Evolutionary conservation across 2,329 filamentous ascomycete species (phyloP).

Genomic region (Raffaelea arxii): DNA sequence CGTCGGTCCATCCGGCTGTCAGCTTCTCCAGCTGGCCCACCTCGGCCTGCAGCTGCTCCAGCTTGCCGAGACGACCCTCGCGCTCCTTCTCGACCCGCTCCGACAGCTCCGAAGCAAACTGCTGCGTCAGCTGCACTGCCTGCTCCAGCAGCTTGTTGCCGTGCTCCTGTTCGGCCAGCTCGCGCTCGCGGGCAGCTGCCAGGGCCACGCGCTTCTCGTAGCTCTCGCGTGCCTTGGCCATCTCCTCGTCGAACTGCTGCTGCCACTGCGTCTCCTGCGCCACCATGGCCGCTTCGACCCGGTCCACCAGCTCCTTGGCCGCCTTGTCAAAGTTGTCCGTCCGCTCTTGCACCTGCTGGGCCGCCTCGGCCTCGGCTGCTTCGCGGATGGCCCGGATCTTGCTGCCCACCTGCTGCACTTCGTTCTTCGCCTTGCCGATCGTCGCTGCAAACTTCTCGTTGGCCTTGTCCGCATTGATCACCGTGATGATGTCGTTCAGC

Average conservation of each 20-base stretch:
- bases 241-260: conserved; percentile 78
- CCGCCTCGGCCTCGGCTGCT: conserved; percentile 58
- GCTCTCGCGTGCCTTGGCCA: conserved; percentile 63
- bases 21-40: conserved; percentile 81
- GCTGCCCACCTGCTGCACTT: conserved; percentile 66
- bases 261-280: conserved; percentile 76
- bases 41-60: conserved; percentile 66
- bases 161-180: conserved; percentile 73
- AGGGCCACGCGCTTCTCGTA: conserved; percentile 75
- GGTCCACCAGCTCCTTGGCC: conserved; percentile 75
- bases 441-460: conserved; percentile 67
- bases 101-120: conserved; percentile 71
- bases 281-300: conserved; percentile 76
- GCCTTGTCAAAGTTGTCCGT: conserved; percentile 73
- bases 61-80: conserved; percentile 73
- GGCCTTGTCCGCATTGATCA: conserved; percentile 79
- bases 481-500: conserved; percentile 90
- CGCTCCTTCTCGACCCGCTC: conserved; percentile 82
- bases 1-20: conserved; percentile 79
- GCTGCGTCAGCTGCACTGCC: conserved; percentile 76
- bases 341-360: conserved; percentile 63
- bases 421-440: conserved; percentile 75
- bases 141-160: conserved; percentile 85
- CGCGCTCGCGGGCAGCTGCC: conserved; percentile 68
- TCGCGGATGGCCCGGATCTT: conserved; percentile 69